These are phyloP conservation scores for Strobilomyces confusus DNA, from an alignment of 768 basidiomycete species.

Conservation along the genomic window DNA sequence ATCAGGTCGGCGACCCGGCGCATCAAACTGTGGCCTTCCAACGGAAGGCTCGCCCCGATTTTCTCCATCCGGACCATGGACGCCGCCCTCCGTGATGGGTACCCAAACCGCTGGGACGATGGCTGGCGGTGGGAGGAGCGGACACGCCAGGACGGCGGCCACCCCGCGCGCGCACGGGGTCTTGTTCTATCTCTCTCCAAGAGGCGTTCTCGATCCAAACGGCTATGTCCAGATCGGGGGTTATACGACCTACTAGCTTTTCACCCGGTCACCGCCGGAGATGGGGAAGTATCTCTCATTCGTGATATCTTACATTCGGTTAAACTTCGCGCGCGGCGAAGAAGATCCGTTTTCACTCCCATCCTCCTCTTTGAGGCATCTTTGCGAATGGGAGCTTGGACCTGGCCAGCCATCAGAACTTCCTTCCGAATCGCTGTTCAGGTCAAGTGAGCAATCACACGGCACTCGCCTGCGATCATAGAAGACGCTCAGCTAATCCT, in stretches of 20 bases:
- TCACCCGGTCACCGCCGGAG: background rate
- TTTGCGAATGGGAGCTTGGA: too few species aligned
- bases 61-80: slow-evolving; percentile 5
- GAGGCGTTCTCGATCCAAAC: background rate
- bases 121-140: background rate
- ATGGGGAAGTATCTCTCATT: background rate
- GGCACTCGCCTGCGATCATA: background rate
- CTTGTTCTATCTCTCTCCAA: too few species aligned
- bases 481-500: too few species aligned
- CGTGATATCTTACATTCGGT: background rate
- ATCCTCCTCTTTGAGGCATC: background rate
- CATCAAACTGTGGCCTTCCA: background rate
- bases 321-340: background rate
- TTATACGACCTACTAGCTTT: slow-evolving; percentile 4
- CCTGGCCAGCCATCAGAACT: too few species aligned
- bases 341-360: background rate
- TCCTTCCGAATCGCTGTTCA: too few species aligned
- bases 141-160: background rate
- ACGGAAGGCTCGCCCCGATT: background rate
- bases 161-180: background rate
- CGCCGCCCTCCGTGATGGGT: too few species aligned
- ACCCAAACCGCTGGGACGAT: background rate
- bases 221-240: slow-evolving; percentile 9
- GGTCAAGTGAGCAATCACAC: background rate
- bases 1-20: background rate